phyloP scores from a whole-genome alignment of 2,329 filamentous ascomycete genomes.

The Lachnum nothofagi region DNA sequence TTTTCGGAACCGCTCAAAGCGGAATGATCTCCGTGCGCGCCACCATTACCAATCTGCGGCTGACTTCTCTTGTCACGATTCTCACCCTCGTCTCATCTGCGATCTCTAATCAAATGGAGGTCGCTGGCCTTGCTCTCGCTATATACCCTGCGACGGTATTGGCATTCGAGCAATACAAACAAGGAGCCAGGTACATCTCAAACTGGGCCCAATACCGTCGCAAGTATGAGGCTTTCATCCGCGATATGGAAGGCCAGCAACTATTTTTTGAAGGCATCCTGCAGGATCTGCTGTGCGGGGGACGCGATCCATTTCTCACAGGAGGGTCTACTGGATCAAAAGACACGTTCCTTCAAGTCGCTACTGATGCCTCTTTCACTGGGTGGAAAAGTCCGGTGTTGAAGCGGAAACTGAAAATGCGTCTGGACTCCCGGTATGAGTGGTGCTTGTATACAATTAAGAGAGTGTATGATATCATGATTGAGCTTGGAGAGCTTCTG shows the following conservation, averaged over 20 bases:
- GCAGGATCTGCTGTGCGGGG: conserved; percentile 2
- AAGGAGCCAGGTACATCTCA: conserved; percentile 1
- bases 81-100: conserved; percentile 1
- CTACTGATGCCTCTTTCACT: neutral
- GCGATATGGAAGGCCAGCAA: conserved; percentile 5
- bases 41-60: too few species aligned
- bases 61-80: neutral
- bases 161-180: conserved; percentile 1
- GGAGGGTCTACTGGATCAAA: neutral
- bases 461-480: conserved; percentile 1
- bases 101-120: too few species aligned
- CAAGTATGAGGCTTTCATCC: conserved; percentile 4
- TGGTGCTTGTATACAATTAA: conserved; percentile 1
- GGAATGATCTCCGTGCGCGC: too few species aligned
- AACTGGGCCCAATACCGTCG: conserved; percentile 2
- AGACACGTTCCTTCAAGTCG: neutral
- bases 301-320: conserved; percentile 1
- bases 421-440: conserved; percentile 3
- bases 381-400: conserved; percentile 3
- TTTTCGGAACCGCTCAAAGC: too few species aligned
- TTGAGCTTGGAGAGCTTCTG: neutral
- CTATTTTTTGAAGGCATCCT: conserved; percentile 3
- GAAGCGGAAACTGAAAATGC: neutral
- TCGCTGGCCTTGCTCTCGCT: conserved; percentile 1
- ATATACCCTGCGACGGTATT: neutral